Conservation (phyloP, 2,329 filamentous ascomycete species). For the Zymoseptoria passerinii region DNA sequence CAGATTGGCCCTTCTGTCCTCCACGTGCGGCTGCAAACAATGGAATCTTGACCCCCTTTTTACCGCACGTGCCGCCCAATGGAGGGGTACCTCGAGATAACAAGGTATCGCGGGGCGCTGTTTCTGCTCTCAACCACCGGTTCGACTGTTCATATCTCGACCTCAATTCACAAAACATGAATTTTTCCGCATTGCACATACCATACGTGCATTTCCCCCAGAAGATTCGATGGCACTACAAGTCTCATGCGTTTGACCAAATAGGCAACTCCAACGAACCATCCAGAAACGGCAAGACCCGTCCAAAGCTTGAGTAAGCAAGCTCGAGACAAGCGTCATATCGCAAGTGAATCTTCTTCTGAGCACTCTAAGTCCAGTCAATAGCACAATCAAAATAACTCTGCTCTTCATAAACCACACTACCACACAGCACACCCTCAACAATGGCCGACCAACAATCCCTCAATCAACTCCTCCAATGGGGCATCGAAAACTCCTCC, state of each 20-base stretch:
- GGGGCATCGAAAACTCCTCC: constrained; percentile 60
- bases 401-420: neutral
- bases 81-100: neutral
- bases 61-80: neutral
- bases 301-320: neutral
- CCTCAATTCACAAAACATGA: neutral
- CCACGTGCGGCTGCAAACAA: neutral
- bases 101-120: neutral
- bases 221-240: too few species aligned
- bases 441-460: constrained; percentile 19
- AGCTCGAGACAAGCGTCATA: neutral
- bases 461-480: constrained; percentile 72
- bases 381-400: neutral
- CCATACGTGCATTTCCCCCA: neutral
- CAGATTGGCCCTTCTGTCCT: neutral
- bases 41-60: neutral
- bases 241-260: neutral
- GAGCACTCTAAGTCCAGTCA: neutral
- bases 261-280: neutral
- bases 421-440: neutral
- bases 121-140: neutral
- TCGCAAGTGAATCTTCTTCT: neutral
- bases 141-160: neutral
- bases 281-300: neutral
- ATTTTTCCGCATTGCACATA: neutral